Base-by-base conservation (phyloP, 2,329 filamentous ascomycete species). In the Penicillium brevicompactum region DNA sequence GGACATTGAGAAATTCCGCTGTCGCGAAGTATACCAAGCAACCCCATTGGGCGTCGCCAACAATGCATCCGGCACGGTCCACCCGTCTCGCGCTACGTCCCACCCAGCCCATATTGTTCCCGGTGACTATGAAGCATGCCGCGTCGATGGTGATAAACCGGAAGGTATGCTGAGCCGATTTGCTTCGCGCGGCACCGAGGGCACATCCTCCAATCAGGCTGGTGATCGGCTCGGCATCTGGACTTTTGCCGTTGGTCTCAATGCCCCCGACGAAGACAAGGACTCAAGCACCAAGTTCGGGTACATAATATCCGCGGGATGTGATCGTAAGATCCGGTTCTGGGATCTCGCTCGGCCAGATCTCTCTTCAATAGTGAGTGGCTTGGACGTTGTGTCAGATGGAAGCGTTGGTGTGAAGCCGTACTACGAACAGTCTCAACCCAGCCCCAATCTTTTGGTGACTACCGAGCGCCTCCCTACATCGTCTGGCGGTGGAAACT, bases 1-100 rank as follows among this genome's bases (percentile, higher is more conserved):
- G 94, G 94, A 97, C 68, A 80, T 97, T 14, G 93, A 97, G 70
- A 95, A 93, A 75, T 86, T 87, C 7, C 83, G 89, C 44, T 99
- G 94, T 68, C 85, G 91, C 56, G 92, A 97, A 71, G 87, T 97
- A 1, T 96, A 96, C 71, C 87, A 91, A 71, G 71, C 81, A 7
- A 83, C 86, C 30, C 67, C 67, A 8, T 58, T 62, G 2, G 60
- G 59, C 11, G 24, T 58, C 11, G 59, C 57, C 34, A 66, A 61
- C 30, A 56, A 55, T 24, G 47, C 47, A 27, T 6, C 59, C 16
- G 65, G 63, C 34, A 84, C 84, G 24, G 80, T 58, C 31, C 58
- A 77, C 49, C 83, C 85, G 74, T 82, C 88, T 31, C 69, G 70
- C 32, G 76, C 82, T 1, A 47, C 58, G 11, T 14, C 34, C 43